Evolutionary conservation across 2,329 filamentous ascomycete genomes (phyloP).

Genomic region (Stemphylium beticola): DNA sequence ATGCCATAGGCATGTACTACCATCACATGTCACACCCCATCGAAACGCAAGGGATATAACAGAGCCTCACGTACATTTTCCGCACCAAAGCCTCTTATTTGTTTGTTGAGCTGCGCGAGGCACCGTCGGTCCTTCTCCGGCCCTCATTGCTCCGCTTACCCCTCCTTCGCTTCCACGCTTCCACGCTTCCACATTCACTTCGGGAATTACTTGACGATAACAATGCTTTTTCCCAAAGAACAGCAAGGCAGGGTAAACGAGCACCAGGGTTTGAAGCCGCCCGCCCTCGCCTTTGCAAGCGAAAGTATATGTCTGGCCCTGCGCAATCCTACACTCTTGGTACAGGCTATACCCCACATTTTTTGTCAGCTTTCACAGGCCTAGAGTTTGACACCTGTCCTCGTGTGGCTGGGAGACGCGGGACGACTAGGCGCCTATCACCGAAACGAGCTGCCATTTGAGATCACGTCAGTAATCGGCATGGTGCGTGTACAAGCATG

Average conservation of each 20-base stretch:
- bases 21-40: slow-evolving; percentile 11
- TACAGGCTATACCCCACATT: slow-evolving; percentile 10
- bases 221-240: neutral
- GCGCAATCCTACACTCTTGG: neutral
- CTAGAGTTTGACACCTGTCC: slow-evolving; percentile 14
- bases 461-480: slow-evolving; percentile 4
- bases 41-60: slow-evolving; percentile 3
- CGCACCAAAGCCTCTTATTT: slow-evolving; percentile 7
- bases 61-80: slow-evolving; percentile 13
- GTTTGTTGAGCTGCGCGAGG: slow-evolving; percentile 21
- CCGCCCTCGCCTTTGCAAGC: slow-evolving; percentile 3
- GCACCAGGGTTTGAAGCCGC: slow-evolving; percentile 4
- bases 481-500: slow-evolving; percentile 9
- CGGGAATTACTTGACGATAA: slow-evolving; percentile 12
- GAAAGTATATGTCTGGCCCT: slow-evolving; percentile 1
- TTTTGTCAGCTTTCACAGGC: slow-evolving; percentile 9
- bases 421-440: slow-evolving; percentile 13
- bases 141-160: slow-evolving; percentile 16
- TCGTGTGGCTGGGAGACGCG: slow-evolving; percentile 11
- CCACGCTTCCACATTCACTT: slow-evolving; percentile 2
- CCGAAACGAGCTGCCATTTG: slow-evolving; percentile 2
- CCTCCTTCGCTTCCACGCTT: slow-evolving; percentile 17
- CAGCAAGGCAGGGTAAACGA: slow-evolving; percentile 6
- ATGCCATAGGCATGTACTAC: slow-evolving; percentile 1
- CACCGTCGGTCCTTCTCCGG: slow-evolving; percentile 14